Conservation (phyloP, 768 basidiomycete species). For the Leccinum subtestaceum region DNA sequence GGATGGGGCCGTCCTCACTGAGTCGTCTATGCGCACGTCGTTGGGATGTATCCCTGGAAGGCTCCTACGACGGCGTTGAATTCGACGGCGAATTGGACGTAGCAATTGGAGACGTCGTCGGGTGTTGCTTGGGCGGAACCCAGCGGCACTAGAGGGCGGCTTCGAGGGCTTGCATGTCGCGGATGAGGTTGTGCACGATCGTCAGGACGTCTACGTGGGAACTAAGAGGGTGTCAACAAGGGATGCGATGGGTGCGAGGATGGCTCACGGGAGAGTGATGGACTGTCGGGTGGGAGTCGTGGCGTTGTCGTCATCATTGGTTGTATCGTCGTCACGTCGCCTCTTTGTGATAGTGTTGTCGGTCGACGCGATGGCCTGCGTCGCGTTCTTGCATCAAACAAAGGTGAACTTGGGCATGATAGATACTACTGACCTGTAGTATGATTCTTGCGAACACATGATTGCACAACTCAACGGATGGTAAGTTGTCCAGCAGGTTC, state of each 20-base stretch:
- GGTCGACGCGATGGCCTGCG: no score
- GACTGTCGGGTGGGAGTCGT: background rate
- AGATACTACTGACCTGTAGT: no score
- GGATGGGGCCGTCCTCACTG: conserved; percentile 2
- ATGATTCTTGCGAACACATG: no score
- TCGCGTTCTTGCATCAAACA: no score
- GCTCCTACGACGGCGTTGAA: conserved; percentile 82
- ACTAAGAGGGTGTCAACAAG: background rate
- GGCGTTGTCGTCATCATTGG: no score
- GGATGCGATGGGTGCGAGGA: background rate
- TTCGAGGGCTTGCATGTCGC: conserved; percentile 84
- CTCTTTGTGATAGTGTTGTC: no score
- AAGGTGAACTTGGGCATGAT: no score
- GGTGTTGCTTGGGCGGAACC: conserved; percentile 59
- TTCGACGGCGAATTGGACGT: conserved; percentile 84
- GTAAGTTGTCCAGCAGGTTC: no score
- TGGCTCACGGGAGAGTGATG: background rate
- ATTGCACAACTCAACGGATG: no score
- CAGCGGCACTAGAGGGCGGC: conserved; percentile 62
- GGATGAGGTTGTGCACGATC: conserved; percentile 66
- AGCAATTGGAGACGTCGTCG: conserved; percentile 80
- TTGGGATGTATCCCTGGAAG: conserved; percentile 72
- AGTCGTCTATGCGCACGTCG: conserved; percentile 51
- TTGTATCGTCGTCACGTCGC: no score
- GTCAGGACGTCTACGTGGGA: conserved; percentile 47